phyloP scores from a whole-genome alignment of 1,139 yeast species.

The Eremothecium coryli region DNA sequence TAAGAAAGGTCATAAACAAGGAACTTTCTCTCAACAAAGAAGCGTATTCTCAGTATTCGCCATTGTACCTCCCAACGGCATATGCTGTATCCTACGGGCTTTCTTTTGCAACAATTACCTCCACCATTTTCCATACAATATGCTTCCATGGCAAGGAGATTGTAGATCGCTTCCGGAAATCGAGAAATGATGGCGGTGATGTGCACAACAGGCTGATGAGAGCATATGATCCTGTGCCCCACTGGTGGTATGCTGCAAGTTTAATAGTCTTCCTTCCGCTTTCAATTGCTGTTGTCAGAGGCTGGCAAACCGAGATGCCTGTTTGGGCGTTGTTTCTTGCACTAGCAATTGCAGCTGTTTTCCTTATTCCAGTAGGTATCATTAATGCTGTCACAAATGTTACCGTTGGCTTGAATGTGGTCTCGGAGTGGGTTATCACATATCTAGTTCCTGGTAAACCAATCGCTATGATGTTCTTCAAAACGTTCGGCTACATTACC shows the following conservation, averaged over 20 bases:
- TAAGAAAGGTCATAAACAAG: constrained; percentile 37
- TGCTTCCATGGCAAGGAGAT: constrained; percentile 52
- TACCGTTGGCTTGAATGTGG: constrained; percentile 47
- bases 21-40: constrained; percentile 38
- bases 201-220: constrained; percentile 55
- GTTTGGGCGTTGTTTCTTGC: constrained; percentile 52
- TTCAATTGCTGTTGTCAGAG: constrained; percentile 40
- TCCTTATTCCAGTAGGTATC: constrained; percentile 48
- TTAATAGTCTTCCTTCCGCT: constrained; percentile 42
- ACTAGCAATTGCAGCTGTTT: constrained; percentile 40
- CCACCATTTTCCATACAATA: constrained; percentile 46
- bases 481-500: constrained; percentile 51
- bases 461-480: constrained; percentile 50
- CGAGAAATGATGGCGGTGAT: constrained; percentile 41
- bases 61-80: constrained; percentile 55
- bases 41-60: constrained; percentile 47
- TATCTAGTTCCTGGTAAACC: constrained; percentile 58
- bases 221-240: constrained; percentile 51
- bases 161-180: constrained; percentile 36
- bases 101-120: constrained; percentile 53
- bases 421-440: constrained; percentile 55
- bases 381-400: constrained; percentile 49
- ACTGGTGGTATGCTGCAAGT: constrained; percentile 51
- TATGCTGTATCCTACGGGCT: constrained; percentile 54
- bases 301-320: constrained; percentile 39